Evolutionary conservation across 257 asterid genomes (phyloP).

Genomic region (Fraxinus americana): DNA sequence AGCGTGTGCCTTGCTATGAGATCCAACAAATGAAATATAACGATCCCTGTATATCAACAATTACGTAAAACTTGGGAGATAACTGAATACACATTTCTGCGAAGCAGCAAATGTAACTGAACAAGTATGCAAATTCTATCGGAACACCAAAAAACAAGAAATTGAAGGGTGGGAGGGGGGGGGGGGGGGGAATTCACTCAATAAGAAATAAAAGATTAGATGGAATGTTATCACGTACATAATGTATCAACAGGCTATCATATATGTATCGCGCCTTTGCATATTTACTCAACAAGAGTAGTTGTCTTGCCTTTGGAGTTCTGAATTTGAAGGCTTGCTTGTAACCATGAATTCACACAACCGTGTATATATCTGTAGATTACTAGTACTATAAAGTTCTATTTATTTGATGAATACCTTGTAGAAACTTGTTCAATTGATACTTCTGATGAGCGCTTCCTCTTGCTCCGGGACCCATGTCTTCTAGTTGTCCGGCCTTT

Average conservation of each 20-base stretch:
- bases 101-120: background rate
- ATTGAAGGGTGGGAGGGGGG: no score
- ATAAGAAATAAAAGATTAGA: background rate
- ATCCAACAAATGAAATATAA: background rate
- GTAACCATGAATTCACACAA: conserved; percentile 38
- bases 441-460: conserved; percentile 52
- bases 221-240: conserved; percentile 28
- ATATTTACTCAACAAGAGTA: conserved; percentile 35
- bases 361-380: conserved; percentile 24
- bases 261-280: conserved; percentile 35
- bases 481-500: conserved; percentile 57
- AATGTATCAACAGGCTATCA: conserved; percentile 40
- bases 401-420: conserved; percentile 44
- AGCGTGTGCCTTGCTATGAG: background rate
- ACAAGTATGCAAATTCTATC: conserved; percentile 19
- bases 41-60: background rate
- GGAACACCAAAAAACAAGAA: conserved; percentile 19
- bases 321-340: conserved; percentile 26
- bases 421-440: conserved; percentile 48
- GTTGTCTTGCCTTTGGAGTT: conserved; percentile 26
- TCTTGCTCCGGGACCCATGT: conserved; percentile 67
- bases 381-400: conserved; percentile 26
- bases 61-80: no score
- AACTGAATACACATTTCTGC: no score
- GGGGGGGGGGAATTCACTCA: background rate